Percentiles rank a stretch among this genome's conserved stretches.
These are phyloP conservation scores for Firmiana major DNA, from an alignment of 345 rosid species.

Conservation along the genomic window DNA sequence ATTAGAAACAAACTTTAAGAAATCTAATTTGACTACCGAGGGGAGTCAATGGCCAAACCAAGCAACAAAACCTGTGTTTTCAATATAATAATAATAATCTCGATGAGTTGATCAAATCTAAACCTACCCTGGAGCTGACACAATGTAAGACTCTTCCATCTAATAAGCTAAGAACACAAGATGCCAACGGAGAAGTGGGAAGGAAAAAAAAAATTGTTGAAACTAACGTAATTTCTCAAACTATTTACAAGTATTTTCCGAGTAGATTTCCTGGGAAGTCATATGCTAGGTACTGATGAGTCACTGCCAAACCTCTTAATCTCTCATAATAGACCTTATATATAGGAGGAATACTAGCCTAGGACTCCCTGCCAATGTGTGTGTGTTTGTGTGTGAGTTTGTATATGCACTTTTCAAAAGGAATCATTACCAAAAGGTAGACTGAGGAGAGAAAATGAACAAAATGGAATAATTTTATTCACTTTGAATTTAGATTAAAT, in stretches of 20 bases:
- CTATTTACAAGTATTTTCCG: neutral
- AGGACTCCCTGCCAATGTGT: neutral
- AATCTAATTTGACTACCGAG: too few relatives aligned
- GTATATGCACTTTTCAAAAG: too few relatives aligned
- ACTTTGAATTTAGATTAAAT: neutral
- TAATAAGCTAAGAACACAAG: too few relatives aligned
- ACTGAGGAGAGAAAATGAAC: neutral
- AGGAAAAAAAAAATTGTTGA: neutral
- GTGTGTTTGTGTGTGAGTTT: too few relatives aligned
- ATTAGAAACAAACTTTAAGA: too few relatives aligned
- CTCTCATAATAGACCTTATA: neutral
- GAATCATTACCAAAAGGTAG: neutral
- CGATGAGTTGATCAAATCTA: neutral
- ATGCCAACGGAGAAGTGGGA: neutral
- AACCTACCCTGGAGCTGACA: neutral
- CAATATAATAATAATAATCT: too few relatives aligned
- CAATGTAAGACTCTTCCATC: too few relatives aligned
- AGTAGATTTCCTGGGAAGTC: neutral
- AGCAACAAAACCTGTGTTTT: too few relatives aligned
- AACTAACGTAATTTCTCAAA: neutral
- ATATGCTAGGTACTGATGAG: neutral
- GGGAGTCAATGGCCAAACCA: neutral
- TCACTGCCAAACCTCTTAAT: neutral
- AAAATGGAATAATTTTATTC: neutral
- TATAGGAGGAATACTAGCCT: neutral